Conservation (phyloP, 169 alveolate species). For the Amoebophrya sp. region DNA sequence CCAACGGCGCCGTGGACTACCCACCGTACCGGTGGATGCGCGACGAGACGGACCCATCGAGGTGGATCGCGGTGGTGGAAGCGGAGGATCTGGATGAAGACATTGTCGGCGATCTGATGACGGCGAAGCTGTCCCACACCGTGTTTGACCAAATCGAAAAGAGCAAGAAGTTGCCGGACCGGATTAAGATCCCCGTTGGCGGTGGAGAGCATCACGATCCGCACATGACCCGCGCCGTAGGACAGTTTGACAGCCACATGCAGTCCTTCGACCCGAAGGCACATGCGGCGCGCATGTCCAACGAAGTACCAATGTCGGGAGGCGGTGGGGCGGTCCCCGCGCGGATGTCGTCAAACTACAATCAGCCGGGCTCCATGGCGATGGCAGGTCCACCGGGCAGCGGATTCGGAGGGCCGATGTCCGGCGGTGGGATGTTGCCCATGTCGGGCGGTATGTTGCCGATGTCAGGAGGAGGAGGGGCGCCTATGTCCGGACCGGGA, state of each 20-base stretch:
- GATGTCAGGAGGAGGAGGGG: too few species aligned
- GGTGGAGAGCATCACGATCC: background rate
- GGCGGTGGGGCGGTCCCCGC: too few species aligned
- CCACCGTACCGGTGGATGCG: background rate
- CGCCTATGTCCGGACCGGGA: too few species aligned
- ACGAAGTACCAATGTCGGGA: too few species aligned
- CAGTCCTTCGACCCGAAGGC: background rate
- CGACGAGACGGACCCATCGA: background rate
- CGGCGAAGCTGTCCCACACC: background rate
- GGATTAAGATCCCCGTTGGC: background rate
- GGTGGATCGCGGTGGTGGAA: background rate
- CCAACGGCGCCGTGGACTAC: background rate
- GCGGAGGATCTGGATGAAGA: background rate
- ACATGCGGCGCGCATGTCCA: too few species aligned
- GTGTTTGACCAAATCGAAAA: background rate
- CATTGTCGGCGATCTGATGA: background rate
- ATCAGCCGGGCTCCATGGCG: too few species aligned
- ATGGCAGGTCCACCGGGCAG: too few species aligned
- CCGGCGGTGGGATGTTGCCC: too few species aligned
- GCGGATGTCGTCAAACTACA: too few species aligned
- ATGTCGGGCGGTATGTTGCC: too few species aligned
- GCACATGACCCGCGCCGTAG: background rate
- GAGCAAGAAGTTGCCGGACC: background rate
- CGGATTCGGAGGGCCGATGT: too few species aligned
- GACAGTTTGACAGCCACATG: background rate